Evolutionary conservation across 2,329 filamentous ascomycete genomes (phyloP).

Genomic region (Madurella mycetomatis): DNA sequence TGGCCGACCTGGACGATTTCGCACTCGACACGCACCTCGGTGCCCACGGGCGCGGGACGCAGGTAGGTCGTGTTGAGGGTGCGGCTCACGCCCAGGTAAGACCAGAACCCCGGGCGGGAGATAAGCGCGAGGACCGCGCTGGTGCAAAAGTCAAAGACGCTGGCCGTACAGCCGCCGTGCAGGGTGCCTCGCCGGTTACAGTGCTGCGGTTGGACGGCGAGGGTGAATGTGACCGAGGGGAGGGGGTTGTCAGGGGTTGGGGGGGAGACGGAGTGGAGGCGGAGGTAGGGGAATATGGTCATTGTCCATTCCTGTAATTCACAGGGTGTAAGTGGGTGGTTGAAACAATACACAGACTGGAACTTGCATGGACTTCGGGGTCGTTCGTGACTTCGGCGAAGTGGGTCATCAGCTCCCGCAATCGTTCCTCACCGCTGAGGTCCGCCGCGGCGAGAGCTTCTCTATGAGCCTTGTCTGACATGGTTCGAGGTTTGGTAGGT

Average conservation of each 20-base stretch:
- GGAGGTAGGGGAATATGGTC: slow-evolving; percentile 39
- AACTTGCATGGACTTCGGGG: slow-evolving; percentile 12
- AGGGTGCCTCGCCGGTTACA: slow-evolving; percentile 52
- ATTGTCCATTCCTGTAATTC: slow-evolving; percentile 36
- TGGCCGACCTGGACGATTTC: slow-evolving; percentile 56
- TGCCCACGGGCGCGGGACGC: slow-evolving; percentile 53
- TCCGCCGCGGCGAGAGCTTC: not conserved
- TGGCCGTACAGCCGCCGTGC: slow-evolving; percentile 60
- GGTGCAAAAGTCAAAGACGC: slow-evolving; percentile 64
- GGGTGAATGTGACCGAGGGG: slow-evolving; percentile 35
- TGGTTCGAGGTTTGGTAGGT: not conserved
- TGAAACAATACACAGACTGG: too few species aligned
- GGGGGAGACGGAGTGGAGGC: slow-evolving; percentile 36
- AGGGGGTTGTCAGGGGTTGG: slow-evolving; percentile 27
- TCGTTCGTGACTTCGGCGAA: slow-evolving; percentile 9
- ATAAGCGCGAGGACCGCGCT: slow-evolving; percentile 54
- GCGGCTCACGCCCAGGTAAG: slow-evolving; percentile 58
- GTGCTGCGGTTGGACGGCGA: slow-evolving; percentile 39
- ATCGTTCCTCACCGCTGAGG: slow-evolving; percentile 16
- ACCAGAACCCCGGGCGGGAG: slow-evolving; percentile 57
- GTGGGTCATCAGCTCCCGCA: slow-evolving; percentile 11
- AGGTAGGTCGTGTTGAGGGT: slow-evolving; percentile 65
- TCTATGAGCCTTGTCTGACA: not conserved
- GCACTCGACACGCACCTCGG: slow-evolving; percentile 49
- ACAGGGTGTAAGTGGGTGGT: too few species aligned